Percentiles rank a stretch among this genome's conserved stretches.
Evolutionary conservation across 495 filamentous ascomycete species (phyloP).

Genomic region (Annulohypoxylon maeteangense): DNA sequence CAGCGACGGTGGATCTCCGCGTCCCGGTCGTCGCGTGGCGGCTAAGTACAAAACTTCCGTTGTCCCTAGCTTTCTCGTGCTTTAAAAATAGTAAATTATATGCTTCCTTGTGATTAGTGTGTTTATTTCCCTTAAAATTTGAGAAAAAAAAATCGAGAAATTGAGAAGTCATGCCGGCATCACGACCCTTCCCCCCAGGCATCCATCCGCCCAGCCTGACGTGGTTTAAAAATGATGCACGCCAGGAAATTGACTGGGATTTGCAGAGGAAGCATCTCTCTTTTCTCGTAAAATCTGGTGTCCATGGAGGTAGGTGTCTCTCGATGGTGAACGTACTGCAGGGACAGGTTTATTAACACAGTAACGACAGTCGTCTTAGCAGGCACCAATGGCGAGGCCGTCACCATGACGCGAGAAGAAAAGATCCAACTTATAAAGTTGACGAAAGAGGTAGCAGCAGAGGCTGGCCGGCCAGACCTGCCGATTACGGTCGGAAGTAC

Average conservation of each 20-base stretch:
- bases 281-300: conserved; percentile 1
- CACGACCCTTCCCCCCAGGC: background rate
- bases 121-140: background rate
- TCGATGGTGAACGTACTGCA: too few relatives aligned
- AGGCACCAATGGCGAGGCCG: conserved; percentile 1
- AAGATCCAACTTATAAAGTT: background rate
- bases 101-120: background rate
- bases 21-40: background rate
- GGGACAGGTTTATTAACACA: background rate
- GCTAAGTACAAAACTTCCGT: background rate
- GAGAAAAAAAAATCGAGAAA: background rate
- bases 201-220: conserved; percentile 7
- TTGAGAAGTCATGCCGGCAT: background rate
- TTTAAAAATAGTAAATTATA: background rate
- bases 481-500: conserved; percentile 1
- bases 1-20: background rate
- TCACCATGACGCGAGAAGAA: conserved; percentile 1
- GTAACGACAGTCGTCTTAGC: conserved; percentile 1
- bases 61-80: background rate
- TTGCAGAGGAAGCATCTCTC: background rate
- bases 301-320: background rate
- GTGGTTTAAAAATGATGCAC: conserved; percentile 5
- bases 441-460: background rate
- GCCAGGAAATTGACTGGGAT: conserved; percentile 5
- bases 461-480: background rate